Percentiles rank a stretch among this genome's conserved stretches.
Evolutionary conservation across 2,329 filamentous ascomycete species (phyloP).

Genomic region (Epichloe gansuensis): DNA sequence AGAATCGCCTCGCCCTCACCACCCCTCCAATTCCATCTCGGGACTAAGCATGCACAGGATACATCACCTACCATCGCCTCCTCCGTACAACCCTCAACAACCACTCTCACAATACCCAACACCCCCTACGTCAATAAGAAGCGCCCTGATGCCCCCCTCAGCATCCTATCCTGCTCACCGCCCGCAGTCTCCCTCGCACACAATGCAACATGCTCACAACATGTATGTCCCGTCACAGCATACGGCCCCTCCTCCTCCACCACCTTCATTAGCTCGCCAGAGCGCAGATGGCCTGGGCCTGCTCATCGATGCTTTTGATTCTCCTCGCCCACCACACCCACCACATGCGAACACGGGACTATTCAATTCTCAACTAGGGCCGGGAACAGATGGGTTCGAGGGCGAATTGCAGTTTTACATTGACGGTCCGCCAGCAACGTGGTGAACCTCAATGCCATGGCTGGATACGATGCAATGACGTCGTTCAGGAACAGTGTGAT

Average conservation of each 20-base stretch:
- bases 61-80: constrained; percentile 4
- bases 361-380: constrained; percentile 13
- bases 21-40: not conserved
- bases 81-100: constrained; percentile 5
- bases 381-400: constrained; percentile 33
- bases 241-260: not conserved
- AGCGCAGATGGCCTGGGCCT: constrained; percentile 25
- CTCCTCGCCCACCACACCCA: constrained; percentile 11
- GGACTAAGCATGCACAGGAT: not conserved
- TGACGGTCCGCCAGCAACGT: constrained; percentile 19
- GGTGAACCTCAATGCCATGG: constrained; percentile 7
- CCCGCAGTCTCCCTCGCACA: constrained; percentile 7
- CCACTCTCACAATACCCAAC: constrained; percentile 4
- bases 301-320: constrained; percentile 28
- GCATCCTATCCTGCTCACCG: constrained; percentile 12
- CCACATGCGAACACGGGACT: constrained; percentile 6
- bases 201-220: constrained; percentile 4
- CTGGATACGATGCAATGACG: constrained; percentile 6
- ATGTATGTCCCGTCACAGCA: constrained; percentile 8
- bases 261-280: constrained; percentile 9
- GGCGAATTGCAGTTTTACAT: constrained; percentile 32
- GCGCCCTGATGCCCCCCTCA: constrained; percentile 9
- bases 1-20: constrained; percentile 7
- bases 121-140: constrained; percentile 9
- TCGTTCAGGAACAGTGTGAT: not conserved